These are phyloP conservation scores for Leccinum disarticulatum DNA, from an alignment of 768 basidiomycete genomes.

Conservation along the genomic window DNA sequence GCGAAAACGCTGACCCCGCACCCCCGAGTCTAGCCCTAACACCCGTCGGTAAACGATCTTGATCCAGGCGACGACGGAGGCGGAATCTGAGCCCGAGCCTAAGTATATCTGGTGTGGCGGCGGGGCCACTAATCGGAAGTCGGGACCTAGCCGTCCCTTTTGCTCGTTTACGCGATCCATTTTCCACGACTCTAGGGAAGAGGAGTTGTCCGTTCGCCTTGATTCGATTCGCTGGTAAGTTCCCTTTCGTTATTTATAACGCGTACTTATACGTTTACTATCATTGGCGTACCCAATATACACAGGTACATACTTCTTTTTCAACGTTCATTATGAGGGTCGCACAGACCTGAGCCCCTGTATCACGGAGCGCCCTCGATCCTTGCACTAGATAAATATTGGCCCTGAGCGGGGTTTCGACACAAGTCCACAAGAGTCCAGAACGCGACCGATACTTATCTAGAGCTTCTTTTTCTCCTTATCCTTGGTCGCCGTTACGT, in stretches of 20 bases:
- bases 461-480: background rate
- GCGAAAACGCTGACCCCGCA: background rate
- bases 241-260: background rate
- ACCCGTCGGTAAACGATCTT: background rate
- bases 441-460: background rate
- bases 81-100: background rate
- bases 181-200: background rate
- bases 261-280: background rate
- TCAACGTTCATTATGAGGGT: background rate
- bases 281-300: background rate
- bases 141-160: background rate
- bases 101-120: background rate
- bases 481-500: conserved; percentile 1
- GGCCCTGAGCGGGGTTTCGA: background rate
- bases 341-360: background rate
- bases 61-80: background rate
- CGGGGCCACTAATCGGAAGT: background rate
- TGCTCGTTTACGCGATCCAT: background rate
- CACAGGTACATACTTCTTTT: background rate
- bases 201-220: background rate
- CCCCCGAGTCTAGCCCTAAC: background rate
- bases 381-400: background rate
- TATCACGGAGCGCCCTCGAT: background rate
- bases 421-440: background rate
- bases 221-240: background rate